Percentiles rank a stretch among this genome's conserved stretches.
These are phyloP conservation scores for Termitomyces eurrhizus DNA, from an alignment of 768 basidiomycete genomes.

Conservation along the genomic window DNA sequence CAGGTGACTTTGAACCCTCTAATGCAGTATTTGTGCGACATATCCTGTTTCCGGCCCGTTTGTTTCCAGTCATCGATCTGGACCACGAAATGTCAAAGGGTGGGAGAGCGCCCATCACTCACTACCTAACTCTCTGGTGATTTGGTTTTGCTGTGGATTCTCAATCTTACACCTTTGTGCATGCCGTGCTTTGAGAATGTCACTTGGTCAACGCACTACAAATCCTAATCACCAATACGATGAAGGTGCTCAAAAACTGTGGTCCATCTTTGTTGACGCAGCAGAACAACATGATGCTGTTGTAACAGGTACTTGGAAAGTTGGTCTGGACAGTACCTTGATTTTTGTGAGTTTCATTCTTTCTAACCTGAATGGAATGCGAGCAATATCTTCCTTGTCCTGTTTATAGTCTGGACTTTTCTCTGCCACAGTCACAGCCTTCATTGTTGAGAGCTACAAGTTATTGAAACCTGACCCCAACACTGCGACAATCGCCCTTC, in stretches of 20 bases:
- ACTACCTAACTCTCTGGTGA: no score
- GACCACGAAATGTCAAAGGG: no score
- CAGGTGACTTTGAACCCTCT: no score
- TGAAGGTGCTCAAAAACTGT: background rate
- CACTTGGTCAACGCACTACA: background rate
- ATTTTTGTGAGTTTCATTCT: background rate
- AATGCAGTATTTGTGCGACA: no score
- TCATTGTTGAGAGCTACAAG: constrained; percentile 32
- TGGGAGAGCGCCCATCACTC: no score
- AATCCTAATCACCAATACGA: background rate
- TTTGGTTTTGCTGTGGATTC: no score
- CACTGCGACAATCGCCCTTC: constrained; percentile 21
- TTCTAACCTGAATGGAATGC: background rate
- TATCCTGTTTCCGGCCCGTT: no score
- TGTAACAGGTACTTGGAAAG: background rate
- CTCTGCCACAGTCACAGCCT: constrained; percentile 30
- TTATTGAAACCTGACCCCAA: constrained; percentile 25
- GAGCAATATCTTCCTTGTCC: background rate
- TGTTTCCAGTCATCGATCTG: no score
- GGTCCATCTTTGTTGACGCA: background rate
- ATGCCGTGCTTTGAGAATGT: background rate
- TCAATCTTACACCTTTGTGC: no score
- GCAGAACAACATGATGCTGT: background rate
- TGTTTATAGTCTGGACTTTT: constrained; percentile 34
- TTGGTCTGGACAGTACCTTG: background rate